Evolutionary conservation across 805 yeast genomes (phyloP), one percentile per base, ranked within the genome.

Genomic region (Suhomyces emberorum): DNA sequence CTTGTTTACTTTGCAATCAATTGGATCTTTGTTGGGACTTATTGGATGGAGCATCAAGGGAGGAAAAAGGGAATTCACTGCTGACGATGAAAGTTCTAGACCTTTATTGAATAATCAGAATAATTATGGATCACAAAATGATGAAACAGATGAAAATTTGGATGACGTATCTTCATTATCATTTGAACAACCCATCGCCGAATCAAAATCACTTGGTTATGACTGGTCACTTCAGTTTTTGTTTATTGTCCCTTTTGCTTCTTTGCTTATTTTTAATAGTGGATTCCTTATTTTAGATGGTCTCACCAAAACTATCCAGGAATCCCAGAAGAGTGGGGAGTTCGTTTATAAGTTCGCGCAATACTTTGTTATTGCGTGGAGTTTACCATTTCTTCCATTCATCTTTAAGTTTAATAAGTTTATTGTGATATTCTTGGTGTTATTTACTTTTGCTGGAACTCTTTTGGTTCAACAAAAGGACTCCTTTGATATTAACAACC

Each of bases 141-240:
- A 43, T 12, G 42, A 39, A 7, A 50, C 30, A 4, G 52, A 47
- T 6, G 26, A 18, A 8, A 21, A 14, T 3, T 15, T 27, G n/a
- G 30, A 27, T 8, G 37, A 26, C 4, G n/a, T 22, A 19, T 34
- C 37, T 10, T 25, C 29, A 7, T 20, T 28, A n/a, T 28, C 35
- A 16, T 61, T 53, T 35, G 65, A 62, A 45, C 57, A 24, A 47
- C 69, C 1, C 69, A 68, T 6, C 7, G 11, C 20, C n/a, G 49
- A 66, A 18, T 33, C 61, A 16, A 32, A 32, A 12, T 20, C 11
- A 16, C 34, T 16, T 31, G 74, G 81, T 27, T 86, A 83, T 52
- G 95, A 83, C 49, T 88, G 96, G 96, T 70, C 81, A 11, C 45
- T 86, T 12, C 95, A 88, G 55, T 87, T 76, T 49, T 46, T 85